phyloP scores from a whole-genome alignment of 192 early-diverging fungal genomes.

The Coemansia interrupta region DNA sequence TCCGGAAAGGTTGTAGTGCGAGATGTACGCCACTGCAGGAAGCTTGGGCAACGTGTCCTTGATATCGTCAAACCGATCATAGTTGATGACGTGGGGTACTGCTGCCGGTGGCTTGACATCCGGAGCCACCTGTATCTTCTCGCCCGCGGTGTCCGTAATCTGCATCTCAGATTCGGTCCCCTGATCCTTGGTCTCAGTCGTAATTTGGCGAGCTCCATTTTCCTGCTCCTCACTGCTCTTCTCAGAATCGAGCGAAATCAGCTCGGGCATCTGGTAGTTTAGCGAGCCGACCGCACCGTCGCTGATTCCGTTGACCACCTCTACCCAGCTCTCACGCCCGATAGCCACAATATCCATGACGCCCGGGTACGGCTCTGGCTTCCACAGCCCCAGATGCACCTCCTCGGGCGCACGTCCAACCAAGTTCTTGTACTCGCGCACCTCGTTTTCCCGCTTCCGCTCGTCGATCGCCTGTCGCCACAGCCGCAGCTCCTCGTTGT shows the following conservation, averaged over 20 bases:
- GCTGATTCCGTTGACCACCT: conserved; percentile 46
- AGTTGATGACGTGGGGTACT: conserved; percentile 25
- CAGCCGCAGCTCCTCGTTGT: conserved; percentile 36
- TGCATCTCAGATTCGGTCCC: conserved; percentile 9
- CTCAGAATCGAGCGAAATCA: conserved; percentile 20
- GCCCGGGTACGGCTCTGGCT: conserved; percentile 40
- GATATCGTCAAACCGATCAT: conserved; percentile 34
- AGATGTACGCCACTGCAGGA: conserved; percentile 44
- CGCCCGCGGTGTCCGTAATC: conserved; percentile 27
- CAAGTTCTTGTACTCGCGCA: conserved; percentile 21
- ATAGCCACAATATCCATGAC: conserved; percentile 49
- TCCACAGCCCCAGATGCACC: conserved; percentile 35
- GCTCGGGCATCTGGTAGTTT: conserved; percentile 26
- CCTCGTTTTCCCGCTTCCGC: conserved; percentile 37
- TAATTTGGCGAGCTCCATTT: conserved; percentile 17
- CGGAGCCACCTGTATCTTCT: neutral
- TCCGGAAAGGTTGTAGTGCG: conserved; percentile 37
- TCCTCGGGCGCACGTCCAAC: conserved; percentile 24
- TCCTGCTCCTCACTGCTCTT: conserved; percentile 16
- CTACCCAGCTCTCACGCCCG: conserved; percentile 49
- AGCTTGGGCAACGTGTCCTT: conserved; percentile 13
- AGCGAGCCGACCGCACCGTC: conserved; percentile 46
- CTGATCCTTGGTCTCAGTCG: conserved; percentile 7
- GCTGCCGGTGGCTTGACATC: neutral
- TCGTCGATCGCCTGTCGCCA: conserved; percentile 43